Percentiles rank a stretch among this genome's conserved stretches.
phyloP scores from a whole-genome alignment of 2,329 filamentous ascomycete species.

The Dactylonectria estremocensis region DNA sequence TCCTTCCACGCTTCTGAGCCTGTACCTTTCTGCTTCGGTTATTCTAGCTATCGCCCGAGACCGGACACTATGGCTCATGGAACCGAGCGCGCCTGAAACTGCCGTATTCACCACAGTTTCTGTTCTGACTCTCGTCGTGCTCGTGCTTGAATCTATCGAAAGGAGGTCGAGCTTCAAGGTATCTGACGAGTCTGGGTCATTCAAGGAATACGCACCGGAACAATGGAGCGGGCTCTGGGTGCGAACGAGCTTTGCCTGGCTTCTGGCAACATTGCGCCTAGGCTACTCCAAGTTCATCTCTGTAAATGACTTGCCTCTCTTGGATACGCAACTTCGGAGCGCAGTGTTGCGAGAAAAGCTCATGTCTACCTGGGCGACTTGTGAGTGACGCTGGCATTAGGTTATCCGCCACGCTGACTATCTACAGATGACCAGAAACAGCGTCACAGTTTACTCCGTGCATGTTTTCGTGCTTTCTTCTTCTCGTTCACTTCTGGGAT shows the following conservation, averaged over 20 bases:
- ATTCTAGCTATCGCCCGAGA: slow-evolving; percentile 39
- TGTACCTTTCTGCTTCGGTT: slow-evolving; percentile 39
- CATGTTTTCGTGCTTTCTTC: slow-evolving; percentile 36
- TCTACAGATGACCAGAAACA: slow-evolving; percentile 35
- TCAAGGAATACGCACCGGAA: slow-evolving; percentile 19
- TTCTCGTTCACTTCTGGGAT: slow-evolving; percentile 37
- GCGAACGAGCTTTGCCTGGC: slow-evolving; percentile 41
- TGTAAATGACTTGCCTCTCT: slow-evolving; percentile 38
- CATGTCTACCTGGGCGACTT: slow-evolving; percentile 34
- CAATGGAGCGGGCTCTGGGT: slow-evolving; percentile 41
- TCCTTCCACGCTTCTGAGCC: slow-evolving; percentile 44
- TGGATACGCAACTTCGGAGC: slow-evolving; percentile 39
- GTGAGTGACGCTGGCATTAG: slow-evolving; percentile 27
- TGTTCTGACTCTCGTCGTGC: neutral
- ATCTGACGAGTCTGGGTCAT: slow-evolving; percentile 4
- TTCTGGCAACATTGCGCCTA: slow-evolving; percentile 32
- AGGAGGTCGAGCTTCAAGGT: neutral
- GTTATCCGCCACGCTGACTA: neutral
- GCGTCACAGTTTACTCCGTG: slow-evolving; percentile 34
- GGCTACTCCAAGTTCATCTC: slow-evolving; percentile 43
- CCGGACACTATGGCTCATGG: slow-evolving; percentile 15
- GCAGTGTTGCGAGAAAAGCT: slow-evolving; percentile 33
- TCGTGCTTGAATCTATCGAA: neutral
- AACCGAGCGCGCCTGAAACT: neutral
- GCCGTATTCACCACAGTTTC: neutral